phyloP scores from a whole-genome alignment of 208 protist species.

The Trypanosoma melophagium region DNA sequence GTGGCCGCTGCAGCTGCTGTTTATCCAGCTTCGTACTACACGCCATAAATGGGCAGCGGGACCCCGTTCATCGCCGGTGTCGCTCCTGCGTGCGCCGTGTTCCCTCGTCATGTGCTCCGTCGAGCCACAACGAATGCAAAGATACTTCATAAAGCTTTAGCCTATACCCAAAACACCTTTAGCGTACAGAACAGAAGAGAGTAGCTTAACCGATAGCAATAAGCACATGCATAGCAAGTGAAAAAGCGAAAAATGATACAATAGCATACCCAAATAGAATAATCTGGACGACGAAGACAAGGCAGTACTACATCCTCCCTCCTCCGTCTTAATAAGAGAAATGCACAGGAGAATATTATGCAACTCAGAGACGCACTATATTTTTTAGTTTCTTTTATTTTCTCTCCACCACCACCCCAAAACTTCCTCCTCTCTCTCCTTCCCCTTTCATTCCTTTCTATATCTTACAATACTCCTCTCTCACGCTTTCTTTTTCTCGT shows the following conservation, averaged over 20 bases:
- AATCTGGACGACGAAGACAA: neutral
- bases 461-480: neutral
- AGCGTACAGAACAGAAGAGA: no score
- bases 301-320: no score
- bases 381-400: constrained; percentile 2
- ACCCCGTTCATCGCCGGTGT: no score
- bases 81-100: constrained; percentile 7
- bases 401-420: neutral
- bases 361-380: neutral
- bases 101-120: constrained; percentile 18
- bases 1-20: neutral
- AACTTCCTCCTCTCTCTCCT: neutral
- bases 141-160: neutral
- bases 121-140: constrained; percentile 21
- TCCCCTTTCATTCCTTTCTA: neutral
- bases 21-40: constrained; percentile 8
- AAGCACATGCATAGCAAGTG: neutral
- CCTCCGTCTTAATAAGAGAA: no score
- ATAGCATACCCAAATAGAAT: neutral
- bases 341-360: no score
- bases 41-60: neutral
- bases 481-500: constrained; percentile 12
- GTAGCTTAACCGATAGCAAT: neutral
- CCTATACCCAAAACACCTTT: no score
- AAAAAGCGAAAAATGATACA: neutral